These are phyloP conservation scores for Scorias spongiosa DNA, from an alignment of 2,329 filamentous ascomycete genomes.

Conservation along the genomic window DNA sequence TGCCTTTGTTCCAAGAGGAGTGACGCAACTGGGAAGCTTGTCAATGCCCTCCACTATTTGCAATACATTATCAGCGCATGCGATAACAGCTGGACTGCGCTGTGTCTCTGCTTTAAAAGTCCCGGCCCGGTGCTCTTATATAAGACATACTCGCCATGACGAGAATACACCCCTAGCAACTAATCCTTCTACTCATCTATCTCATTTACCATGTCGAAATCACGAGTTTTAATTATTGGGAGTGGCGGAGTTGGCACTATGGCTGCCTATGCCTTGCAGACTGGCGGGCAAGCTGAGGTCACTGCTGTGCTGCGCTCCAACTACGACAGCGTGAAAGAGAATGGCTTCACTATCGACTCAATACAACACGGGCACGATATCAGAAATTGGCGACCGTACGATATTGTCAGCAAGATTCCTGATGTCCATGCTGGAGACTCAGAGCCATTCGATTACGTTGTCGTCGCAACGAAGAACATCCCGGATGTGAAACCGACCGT, in stretches of 20 bases:
- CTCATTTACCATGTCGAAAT: constrained; percentile 10
- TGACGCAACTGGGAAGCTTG: no score
- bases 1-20: no score
- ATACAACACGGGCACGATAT: constrained; percentile 37
- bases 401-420: constrained; percentile 27
- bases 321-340: constrained; percentile 30
- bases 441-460: constrained; percentile 36
- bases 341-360: constrained; percentile 41
- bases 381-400: constrained; percentile 32
- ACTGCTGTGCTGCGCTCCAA: constrained; percentile 44
- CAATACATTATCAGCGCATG: no score
- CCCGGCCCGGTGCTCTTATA: no score
- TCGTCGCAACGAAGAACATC: constrained; percentile 44
- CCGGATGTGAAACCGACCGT: constrained; percentile 37
- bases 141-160: no score
- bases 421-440: constrained; percentile 21
- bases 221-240: constrained; percentile 37
- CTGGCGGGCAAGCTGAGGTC: constrained; percentile 34
- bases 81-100: no score
- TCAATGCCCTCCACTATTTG: no score
- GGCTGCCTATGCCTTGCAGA: constrained; percentile 40
- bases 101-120: no score
- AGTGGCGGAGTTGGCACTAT: constrained; percentile 42
- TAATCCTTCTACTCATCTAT: no score
- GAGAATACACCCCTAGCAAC: no score